Evolutionary conservation across 2,329 filamentous ascomycete species (phyloP).

Genomic region (Fusarium scirpi): DNA sequence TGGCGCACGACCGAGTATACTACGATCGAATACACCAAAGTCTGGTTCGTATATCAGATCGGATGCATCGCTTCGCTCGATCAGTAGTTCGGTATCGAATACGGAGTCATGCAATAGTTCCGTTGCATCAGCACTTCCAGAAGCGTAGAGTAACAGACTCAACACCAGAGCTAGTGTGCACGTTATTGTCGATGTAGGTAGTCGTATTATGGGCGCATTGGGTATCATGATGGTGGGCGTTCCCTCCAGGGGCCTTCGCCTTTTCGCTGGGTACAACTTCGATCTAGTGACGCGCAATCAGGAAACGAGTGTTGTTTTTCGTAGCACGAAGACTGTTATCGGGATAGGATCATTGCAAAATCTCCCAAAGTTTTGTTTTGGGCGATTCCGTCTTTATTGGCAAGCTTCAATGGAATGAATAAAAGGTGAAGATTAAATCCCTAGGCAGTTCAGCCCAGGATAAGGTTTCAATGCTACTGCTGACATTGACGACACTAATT

Average conservation of each 20-base stretch:
- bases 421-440: conserved; percentile 15
- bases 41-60: conserved; percentile 66
- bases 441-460: conserved; percentile 23
- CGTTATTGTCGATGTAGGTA: conserved; percentile 74
- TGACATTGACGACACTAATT: conserved; percentile 33
- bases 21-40: conserved; percentile 71
- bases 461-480: conserved; percentile 19
- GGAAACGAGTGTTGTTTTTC: conserved; percentile 17
- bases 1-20: conserved; percentile 72
- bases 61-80: conserved; percentile 27
- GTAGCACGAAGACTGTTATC: conserved; percentile 35
- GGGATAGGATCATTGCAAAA: conserved; percentile 35
- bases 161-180: conserved; percentile 66
- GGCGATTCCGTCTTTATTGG: not conserved
- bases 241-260: conserved; percentile 56
- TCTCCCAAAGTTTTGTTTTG: not conserved
- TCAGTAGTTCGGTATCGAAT: conserved; percentile 27
- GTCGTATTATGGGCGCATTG: conserved; percentile 77
- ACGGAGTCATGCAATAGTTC: conserved; percentile 53
- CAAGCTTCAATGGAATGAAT: not conserved
- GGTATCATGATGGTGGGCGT: conserved; percentile 66
- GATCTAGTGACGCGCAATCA: conserved; percentile 25
- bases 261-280: conserved; percentile 15
- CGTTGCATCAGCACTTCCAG: conserved; percentile 71
- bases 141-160: conserved; percentile 70